phyloP scores from a whole-genome alignment of 2,329 filamentous ascomycete genomes.

The Curvularia sp. region DNA sequence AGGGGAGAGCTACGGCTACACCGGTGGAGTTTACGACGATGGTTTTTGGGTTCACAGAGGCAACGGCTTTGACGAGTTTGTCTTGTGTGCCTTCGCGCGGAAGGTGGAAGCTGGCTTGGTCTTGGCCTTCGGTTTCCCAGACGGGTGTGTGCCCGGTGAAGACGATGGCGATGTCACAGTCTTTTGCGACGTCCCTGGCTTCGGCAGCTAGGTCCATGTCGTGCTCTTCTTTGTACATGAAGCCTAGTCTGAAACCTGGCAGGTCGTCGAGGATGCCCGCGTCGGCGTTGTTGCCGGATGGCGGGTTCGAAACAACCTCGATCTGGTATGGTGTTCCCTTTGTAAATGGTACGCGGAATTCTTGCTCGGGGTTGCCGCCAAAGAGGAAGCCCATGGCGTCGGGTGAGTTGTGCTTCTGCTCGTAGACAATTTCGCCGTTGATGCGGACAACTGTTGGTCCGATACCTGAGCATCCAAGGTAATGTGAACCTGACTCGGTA shows the following conservation, averaged over 20 bases:
- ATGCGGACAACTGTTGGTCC: constrained; percentile 42
- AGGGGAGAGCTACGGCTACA: constrained; percentile 74
- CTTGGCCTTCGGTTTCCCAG: constrained; percentile 64
- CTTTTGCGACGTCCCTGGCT: constrained; percentile 36
- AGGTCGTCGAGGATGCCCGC: constrained; percentile 38
- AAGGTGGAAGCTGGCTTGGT: constrained; percentile 63
- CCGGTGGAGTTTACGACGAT: constrained; percentile 79
- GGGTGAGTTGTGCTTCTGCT: constrained; percentile 58
- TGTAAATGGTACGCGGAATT: constrained; percentile 63
- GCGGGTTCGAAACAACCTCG: constrained; percentile 64
- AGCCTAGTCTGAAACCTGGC: constrained; percentile 45
- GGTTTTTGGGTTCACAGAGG: constrained; percentile 71
- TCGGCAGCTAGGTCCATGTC: constrained; percentile 37
- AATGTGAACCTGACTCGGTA: constrained; percentile 37
- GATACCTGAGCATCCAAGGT: constrained; percentile 45
- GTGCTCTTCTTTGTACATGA: constrained; percentile 43
- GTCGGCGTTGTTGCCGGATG: constrained; percentile 53
- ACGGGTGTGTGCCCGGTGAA: constrained; percentile 47
- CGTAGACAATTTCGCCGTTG: constrained; percentile 37
- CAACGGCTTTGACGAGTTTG: constrained; percentile 69
- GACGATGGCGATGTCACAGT: constrained; percentile 40
- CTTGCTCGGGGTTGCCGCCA: constrained; percentile 68
- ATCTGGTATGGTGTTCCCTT: constrained; percentile 67
- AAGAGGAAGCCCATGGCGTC: constrained; percentile 71
- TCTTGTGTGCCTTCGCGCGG: constrained; percentile 64